Conservation (phyloP, 192 early-diverging fungal species). For the Oehlia diaphana region DNA sequence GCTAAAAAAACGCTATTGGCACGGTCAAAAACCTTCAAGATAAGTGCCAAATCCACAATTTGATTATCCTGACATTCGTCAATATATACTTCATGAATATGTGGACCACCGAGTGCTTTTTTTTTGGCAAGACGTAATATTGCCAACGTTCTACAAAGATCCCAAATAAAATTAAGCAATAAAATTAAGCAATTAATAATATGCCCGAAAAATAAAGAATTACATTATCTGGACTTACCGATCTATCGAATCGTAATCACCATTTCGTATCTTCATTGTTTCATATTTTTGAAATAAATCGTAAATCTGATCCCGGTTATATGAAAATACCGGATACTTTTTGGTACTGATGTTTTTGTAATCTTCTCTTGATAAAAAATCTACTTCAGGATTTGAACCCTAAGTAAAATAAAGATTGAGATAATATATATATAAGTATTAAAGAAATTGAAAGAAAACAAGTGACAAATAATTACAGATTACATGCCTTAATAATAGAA, state of each 20-base stretch:
- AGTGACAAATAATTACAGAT: neutral
- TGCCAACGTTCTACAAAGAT: neutral
- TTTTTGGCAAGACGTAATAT: conserved; percentile 20
- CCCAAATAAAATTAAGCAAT: neutral
- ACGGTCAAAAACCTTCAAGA: conserved; percentile 11
- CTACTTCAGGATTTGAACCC: conserved; percentile 15
- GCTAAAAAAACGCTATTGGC: conserved; percentile 19
- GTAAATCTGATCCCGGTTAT: conserved; percentile 22
- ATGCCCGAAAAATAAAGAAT: neutral
- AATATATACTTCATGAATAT: conserved; percentile 30
- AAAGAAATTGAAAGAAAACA: neutral
- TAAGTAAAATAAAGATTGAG: neutral
- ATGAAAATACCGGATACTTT: conserved; percentile 8
- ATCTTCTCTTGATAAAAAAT: conserved; percentile 17
- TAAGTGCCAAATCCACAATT: conserved; percentile 22
- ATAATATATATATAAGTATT: neutral
- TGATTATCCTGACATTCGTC: conserved; percentile 27
- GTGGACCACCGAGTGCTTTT: neutral
- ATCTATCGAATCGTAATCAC: conserved; percentile 12
- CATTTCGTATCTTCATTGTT: neutral
- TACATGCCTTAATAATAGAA: conserved; percentile 18
- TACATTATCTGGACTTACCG: neutral
- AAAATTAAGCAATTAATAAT: neutral
- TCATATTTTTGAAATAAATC: conserved; percentile 21
- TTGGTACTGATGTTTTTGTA: conserved; percentile 11